A percentile compares a stretch with the other conserved stretches of the same genome.
These are phyloP conservation scores for Clavariopsis aquatica DNA, from an alignment of 495 filamentous ascomycete genomes.

Conservation along the genomic window DNA sequence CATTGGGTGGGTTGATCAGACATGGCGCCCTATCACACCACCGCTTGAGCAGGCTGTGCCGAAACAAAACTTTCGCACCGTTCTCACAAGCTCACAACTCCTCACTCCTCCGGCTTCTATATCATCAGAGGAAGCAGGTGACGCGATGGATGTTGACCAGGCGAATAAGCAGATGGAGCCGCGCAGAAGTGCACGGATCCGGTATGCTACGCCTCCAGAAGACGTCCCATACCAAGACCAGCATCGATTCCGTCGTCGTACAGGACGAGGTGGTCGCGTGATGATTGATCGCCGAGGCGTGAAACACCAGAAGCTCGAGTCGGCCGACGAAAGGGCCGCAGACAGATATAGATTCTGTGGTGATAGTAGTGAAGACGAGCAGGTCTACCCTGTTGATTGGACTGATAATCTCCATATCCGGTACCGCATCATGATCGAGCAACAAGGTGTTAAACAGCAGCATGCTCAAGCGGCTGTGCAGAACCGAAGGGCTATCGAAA, in stretches of 20 bases:
- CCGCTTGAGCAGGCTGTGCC: conserved; percentile 59
- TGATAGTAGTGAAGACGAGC: conserved; percentile 38
- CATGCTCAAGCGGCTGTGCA: conserved; percentile 24
- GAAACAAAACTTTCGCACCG: conserved; percentile 70
- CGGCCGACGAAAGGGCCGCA: conserved; percentile 27
- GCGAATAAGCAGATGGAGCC: conserved; percentile 22
- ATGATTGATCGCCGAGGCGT: conserved; percentile 40
- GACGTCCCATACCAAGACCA: conserved; percentile 29
- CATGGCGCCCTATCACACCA: conserved; percentile 76
- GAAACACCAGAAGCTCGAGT: conserved; percentile 25
- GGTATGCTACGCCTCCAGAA: conserved; percentile 34
- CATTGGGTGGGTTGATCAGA: conserved; percentile 78
- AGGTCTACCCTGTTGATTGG: conserved; percentile 32
- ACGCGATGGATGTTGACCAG: conserved; percentile 30
- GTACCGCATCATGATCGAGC: conserved; percentile 40
- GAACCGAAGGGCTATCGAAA: conserved; percentile 22
- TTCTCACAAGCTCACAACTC: conserved; percentile 72
- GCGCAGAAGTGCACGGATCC: conserved; percentile 23
- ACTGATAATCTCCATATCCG: conserved; percentile 34
- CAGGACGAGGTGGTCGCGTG: conserved; percentile 37
- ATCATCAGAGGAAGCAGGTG: conserved; percentile 50
- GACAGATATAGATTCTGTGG: conserved; percentile 34
- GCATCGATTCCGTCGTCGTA: conserved; percentile 33
- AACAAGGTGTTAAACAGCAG: conserved; percentile 27
- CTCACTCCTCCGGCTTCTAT: conserved; percentile 84